Base-by-base conservation (phyloP, 345 rosid genomes). In the Erysimum cheiranthoides region DNA sequence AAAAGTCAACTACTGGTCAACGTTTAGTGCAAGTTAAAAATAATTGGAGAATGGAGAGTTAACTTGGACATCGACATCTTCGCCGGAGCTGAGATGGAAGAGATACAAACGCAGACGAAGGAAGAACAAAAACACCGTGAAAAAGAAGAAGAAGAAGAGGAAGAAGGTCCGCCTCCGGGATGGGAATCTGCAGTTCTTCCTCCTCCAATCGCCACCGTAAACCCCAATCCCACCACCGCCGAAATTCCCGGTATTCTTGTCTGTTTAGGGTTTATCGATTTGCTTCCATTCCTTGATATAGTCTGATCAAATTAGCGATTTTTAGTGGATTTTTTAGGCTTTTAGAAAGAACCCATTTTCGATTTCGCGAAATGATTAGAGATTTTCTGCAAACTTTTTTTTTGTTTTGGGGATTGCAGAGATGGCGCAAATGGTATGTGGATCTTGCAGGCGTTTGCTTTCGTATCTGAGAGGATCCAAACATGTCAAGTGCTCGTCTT, bases 391-490 rank as follows among this genome's bases (percentile, higher is more conserved):
- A 7, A 11, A 13, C n/a, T n/a, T 57, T 32, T 13, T 4, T 21
- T 5, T 21, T 18, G 5, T 21, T 10, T 46, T 31, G 3, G 63
- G 18, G 36, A 31, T 61, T 69, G 80, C 75, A 92, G 95, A 90
- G 57, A 81, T 81, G 82, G 90, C 79, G 76, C 97, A 92, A 78
- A 79, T 94, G 97, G 97, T 94, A 39, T 92, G 97, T 81, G 98
- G 98, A 71, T 90, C 93, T 62, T 94, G 98, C 75, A 92, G 88
- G 56, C 82, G 77, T 30, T 79, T 92, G 39, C 96, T 94, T 81
- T 78, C 89, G 43, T 90, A 94, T 85, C 88, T 85, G 45, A 80
- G 65, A 76, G 98, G 97, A 66, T 66, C 87, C 45, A 84, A 73
- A 76, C 85, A 86, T 36, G 93, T 85, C 14, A 78, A 83, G 61